These are phyloP conservation scores for Solioccasus polychromus DNA, from an alignment of 768 basidiomycete species.

Conservation along the genomic window DNA sequence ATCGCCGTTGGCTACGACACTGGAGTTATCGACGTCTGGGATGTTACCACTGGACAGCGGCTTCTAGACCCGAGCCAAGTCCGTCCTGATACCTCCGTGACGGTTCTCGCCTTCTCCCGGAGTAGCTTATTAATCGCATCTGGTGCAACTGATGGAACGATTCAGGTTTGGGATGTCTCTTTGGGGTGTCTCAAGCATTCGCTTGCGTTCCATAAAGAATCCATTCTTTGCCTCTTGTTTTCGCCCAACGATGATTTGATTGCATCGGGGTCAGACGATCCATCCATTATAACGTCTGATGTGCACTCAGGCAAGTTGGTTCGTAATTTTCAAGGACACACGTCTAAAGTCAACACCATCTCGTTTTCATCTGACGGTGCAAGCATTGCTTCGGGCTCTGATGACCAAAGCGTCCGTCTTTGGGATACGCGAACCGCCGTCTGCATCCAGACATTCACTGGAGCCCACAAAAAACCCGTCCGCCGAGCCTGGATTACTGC, in stretches of 20 bases:
- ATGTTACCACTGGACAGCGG: slow-evolving; percentile 15
- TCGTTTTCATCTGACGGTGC: slow-evolving; percentile 19
- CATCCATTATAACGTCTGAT: slow-evolving; percentile 14
- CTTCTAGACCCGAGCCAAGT: slow-evolving; percentile 2
- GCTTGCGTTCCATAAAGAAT: slow-evolving; percentile 14
- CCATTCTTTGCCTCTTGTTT: slow-evolving; percentile 18
- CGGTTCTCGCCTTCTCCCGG: slow-evolving; percentile 11
- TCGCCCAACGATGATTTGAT: slow-evolving; percentile 14
- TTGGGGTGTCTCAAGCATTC: slow-evolving; percentile 3
- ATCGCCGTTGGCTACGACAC: slow-evolving; percentile 14
- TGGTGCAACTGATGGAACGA: slow-evolving; percentile 10
- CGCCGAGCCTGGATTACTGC: slow-evolving; percentile 17
- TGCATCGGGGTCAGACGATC: slow-evolving; percentile 15
- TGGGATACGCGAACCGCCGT: slow-evolving; percentile 23
- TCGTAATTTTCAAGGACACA: slow-evolving; percentile 16
- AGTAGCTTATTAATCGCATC: slow-evolving; percentile 12
- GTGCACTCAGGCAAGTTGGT: slow-evolving; percentile 6
- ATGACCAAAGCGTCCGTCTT: slow-evolving; percentile 21
- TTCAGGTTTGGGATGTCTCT: slow-evolving; percentile 18
- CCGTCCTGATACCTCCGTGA: slow-evolving; percentile 3
- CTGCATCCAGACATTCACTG: slow-evolving; percentile 12
- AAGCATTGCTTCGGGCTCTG: slow-evolving; percentile 21
- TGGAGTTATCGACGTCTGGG: slow-evolving; percentile 16
- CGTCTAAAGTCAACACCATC: slow-evolving; percentile 14
- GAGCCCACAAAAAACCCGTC: slow-evolving; percentile 16